Evolutionary conservation across 352 stramenopile species (phyloP).

Genomic region (Globisporangium perplexum): DNA sequence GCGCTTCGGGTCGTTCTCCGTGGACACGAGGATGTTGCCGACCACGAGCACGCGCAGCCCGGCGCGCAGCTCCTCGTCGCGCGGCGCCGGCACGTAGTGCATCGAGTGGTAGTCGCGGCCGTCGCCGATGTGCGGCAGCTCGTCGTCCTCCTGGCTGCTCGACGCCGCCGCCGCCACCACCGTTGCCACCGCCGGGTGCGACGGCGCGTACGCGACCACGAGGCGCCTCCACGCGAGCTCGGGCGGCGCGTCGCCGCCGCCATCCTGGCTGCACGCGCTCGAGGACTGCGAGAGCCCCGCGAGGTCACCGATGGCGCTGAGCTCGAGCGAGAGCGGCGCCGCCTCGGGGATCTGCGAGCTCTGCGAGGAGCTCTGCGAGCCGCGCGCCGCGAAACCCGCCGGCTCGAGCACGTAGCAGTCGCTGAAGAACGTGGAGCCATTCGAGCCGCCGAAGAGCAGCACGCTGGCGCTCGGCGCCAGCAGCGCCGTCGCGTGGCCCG

Average conservation of each 20-base stretch:
- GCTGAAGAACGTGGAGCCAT: conserved; percentile 51
- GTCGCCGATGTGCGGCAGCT: conserved; percentile 13
- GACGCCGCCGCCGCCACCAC: conserved; percentile 7
- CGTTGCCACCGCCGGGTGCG: conserved; percentile 15
- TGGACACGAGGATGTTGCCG: conserved; percentile 48
- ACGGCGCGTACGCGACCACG: conserved; percentile 25
- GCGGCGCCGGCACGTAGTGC: conserved; percentile 51
- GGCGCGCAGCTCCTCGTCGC: conserved; percentile 22
- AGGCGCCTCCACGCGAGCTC: conserved; percentile 50
- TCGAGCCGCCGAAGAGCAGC: conserved; percentile 57
- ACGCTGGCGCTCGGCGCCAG: conserved; percentile 37
- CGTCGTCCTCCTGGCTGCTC: conserved; percentile 6
- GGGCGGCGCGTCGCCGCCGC: neutral
- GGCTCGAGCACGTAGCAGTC: conserved; percentile 28
- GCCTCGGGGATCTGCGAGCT: conserved; percentile 3
- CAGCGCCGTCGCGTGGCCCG: conserved; percentile 55
- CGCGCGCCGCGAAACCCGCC: conserved; percentile 3
- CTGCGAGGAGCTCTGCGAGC: neutral
- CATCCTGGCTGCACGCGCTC: neutral
- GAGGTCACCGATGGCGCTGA: conserved; percentile 10
- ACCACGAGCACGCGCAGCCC: conserved; percentile 59
- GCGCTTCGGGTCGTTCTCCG: conserved; percentile 8
- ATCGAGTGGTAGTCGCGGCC: conserved; percentile 63
- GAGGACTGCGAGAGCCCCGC: conserved; percentile 10
- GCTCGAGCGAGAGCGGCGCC: conserved; percentile 8